Evolutionary conservation across 345 rosid genomes (phyloP).

Genomic region (Sisymbrium altissimum): DNA sequence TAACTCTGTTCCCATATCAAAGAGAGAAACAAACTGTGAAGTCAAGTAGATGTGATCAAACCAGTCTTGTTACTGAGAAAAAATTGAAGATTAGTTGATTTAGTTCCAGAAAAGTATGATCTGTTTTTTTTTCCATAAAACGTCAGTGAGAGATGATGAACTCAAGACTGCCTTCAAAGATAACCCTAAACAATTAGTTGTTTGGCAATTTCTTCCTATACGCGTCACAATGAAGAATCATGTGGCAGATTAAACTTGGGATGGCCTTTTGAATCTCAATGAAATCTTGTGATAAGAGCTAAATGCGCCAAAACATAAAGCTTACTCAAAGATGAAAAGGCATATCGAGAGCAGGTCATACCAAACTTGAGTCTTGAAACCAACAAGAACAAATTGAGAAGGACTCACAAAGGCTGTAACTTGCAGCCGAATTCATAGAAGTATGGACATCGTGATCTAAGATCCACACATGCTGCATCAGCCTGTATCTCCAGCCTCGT

Average conservation of each 20-base stretch:
- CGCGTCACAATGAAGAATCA: neutral
- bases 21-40: neutral
- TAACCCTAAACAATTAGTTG: neutral
- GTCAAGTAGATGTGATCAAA: neutral
- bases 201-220: neutral
- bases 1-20: constrained; percentile 38
- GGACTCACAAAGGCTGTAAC: constrained; percentile 70
- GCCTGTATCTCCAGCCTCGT: constrained; percentile 84
- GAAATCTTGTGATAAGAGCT: neutral
- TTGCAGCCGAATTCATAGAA: constrained; percentile 92
- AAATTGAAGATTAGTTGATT: neutral
- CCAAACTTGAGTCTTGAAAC: neutral
- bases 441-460: constrained; percentile 64
- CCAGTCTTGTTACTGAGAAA: neutral
- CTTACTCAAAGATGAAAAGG: neutral
- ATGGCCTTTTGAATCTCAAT: neutral
- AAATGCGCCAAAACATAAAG: neutral
- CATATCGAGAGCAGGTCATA: neutral
- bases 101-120: neutral
- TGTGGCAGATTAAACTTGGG: neutral
- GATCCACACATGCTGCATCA: constrained; percentile 85
- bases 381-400: neutral
- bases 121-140: neutral
- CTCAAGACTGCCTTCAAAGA: no score
- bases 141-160: neutral